A percentile compares a stretch with the other conserved stretches of the same genome.
phyloP scores from a whole-genome alignment of 805 yeast species.

The Ogataea salicorniae region DNA sequence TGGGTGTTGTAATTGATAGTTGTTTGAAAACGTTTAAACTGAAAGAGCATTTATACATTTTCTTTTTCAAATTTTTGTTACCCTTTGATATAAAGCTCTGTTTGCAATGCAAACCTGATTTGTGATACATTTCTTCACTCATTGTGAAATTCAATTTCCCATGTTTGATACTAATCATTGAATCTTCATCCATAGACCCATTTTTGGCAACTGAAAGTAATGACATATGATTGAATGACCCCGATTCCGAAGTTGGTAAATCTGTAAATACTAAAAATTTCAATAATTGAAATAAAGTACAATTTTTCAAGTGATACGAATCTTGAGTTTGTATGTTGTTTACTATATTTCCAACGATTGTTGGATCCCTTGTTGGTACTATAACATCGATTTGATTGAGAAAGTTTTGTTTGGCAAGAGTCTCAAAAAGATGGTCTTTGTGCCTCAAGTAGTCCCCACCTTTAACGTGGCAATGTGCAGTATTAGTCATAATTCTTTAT shows the following conservation, averaged over 20 bases:
- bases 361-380: slow-evolving; percentile 5
- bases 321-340: too few species aligned
- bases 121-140: slow-evolving; percentile 26
- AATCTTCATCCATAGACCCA: too few species aligned
- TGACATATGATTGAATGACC: too few species aligned
- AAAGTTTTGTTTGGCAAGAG: slow-evolving; percentile 24
- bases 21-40: slow-evolving; percentile 12
- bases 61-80: slow-evolving; percentile 14
- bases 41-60: slow-evolving; percentile 21
- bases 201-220: too few species aligned
- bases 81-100: slow-evolving; percentile 23
- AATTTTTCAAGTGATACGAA: too few species aligned
- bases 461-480: slow-evolving; percentile 19
- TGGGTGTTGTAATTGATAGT: too few species aligned
- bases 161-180: background rate
- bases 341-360: background rate
- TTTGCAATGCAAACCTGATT: slow-evolving; percentile 31
- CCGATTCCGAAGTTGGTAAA: too few species aligned
- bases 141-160: slow-evolving; percentile 22
- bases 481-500: background rate
- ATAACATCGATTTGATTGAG: slow-evolving; percentile 22
- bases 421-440: background rate
- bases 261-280: too few species aligned
- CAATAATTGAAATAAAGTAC: too few species aligned
- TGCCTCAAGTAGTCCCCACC: slow-evolving; percentile 4